Percentiles rank a stretch among this genome's conserved stretches.
These are phyloP conservation scores for Colletotrichum echinochloae DNA, from an alignment of 2,329 filamentous ascomycete genomes.

Conservation along the genomic window DNA sequence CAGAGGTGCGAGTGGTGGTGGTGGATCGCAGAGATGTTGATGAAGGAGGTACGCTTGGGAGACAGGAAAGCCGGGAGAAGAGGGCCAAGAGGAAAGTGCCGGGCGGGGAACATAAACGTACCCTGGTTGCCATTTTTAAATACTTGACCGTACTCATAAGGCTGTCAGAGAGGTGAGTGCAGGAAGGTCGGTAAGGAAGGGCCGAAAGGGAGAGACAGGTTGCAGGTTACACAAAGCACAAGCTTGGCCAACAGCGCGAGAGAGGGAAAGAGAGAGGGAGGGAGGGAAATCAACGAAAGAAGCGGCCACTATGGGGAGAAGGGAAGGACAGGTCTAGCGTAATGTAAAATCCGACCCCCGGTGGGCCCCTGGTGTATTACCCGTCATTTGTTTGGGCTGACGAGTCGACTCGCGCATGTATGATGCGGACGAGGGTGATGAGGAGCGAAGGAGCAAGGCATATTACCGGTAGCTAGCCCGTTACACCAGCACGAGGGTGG, in stretches of 20 bases:
- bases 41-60: neutral
- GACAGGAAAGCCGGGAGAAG: constrained; percentile 12
- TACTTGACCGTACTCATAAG: constrained; percentile 29
- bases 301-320: constrained; percentile 8
- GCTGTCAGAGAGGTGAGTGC: neutral
- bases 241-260: constrained; percentile 12
- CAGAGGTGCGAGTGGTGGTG: neutral
- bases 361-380: constrained; percentile 20
- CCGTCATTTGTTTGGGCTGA: constrained; percentile 31
- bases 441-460: constrained; percentile 13
- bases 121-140: constrained; percentile 31
- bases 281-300: constrained; percentile 15
- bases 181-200: neutral
- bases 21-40: neutral
- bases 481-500: constrained; percentile 14
- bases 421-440: neutral
- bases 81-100: constrained; percentile 1
- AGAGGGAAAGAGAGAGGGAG: constrained; percentile 1
- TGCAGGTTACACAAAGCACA: constrained; percentile 8
- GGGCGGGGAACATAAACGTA: constrained; percentile 22
- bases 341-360: constrained; percentile 18
- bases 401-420: constrained; percentile 11
- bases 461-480: constrained; percentile 19
- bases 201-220: constrained; percentile 15
- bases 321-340: constrained; percentile 11